Evolutionary conservation across 345 rosid genomes (phyloP).

Genomic region (Brassica rapa): DNA sequence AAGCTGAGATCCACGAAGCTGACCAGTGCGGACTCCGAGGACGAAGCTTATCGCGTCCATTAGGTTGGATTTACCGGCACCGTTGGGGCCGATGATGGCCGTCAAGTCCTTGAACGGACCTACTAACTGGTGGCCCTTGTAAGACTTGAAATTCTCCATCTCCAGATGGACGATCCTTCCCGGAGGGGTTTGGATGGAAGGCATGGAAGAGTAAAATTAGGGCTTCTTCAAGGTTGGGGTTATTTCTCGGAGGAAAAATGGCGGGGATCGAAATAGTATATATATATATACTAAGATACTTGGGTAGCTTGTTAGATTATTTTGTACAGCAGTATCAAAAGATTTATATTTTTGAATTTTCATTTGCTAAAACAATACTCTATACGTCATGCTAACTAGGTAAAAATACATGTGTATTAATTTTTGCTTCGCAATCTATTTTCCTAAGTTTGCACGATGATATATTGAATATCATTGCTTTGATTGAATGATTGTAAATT

Average conservation of each 20-base stretch:
- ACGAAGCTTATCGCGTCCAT: conserved; percentile 99
- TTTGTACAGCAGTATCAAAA: too few relatives aligned
- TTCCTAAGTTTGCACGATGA: too few relatives aligned
- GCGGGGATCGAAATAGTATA: conserved; percentile 22
- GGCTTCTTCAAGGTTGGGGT: conserved; percentile 28
- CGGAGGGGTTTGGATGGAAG: conserved; percentile 52
- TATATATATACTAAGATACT: too few relatives aligned
- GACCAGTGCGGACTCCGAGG: conserved; percentile 93
- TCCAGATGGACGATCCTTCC: conserved; percentile 82
- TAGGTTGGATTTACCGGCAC: conserved; percentile 93
- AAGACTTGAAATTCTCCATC: conserved; percentile 96
- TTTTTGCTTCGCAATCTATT: too few relatives aligned
- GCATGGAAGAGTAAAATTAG: conserved; percentile 51
- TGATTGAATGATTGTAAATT: too few relatives aligned
- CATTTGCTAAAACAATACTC: too few relatives aligned
- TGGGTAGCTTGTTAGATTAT: too few relatives aligned
- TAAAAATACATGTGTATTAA: too few relatives aligned
- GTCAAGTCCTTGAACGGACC: conserved; percentile 99
- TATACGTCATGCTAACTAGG: too few relatives aligned
- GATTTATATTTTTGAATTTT: too few relatives aligned
- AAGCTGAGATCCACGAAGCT: conserved; percentile 94
- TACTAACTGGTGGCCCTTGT: conserved; percentile 79
- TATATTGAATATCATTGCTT: too few relatives aligned
- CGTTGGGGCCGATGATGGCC: conserved; percentile 96
- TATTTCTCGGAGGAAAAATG: background rate